phyloP scores from a whole-genome alignment of 768 basidiomycete genomes.

The Rickenella mellea region DNA sequence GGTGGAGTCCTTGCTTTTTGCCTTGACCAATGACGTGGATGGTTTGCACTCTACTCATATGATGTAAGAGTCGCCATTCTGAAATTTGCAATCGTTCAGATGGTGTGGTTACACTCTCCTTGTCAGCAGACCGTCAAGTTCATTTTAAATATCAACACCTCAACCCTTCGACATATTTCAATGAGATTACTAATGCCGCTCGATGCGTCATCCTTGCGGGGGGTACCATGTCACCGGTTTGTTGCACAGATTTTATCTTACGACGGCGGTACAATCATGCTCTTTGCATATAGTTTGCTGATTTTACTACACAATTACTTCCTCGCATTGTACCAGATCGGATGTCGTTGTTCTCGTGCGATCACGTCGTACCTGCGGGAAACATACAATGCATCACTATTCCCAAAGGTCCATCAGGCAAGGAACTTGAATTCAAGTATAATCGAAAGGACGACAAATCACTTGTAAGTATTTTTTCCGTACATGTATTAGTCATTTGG shows the following conservation, averaged over 20 bases:
- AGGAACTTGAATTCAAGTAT: conserved; percentile 73
- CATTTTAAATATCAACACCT: conserved; percentile 86
- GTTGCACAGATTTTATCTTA: conserved; percentile 9
- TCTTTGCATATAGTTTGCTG: conserved; percentile 55
- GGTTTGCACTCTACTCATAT: conserved; percentile 28
- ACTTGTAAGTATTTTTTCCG: conserved; percentile 36
- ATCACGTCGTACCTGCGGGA: conserved; percentile 78
- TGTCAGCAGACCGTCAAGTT: conserved; percentile 34
- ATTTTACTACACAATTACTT: conserved; percentile 77
- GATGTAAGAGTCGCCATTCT: not conserved
- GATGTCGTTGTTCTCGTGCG: conserved; percentile 80
- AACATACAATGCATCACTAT: conserved; percentile 74
- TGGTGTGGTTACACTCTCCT: conserved; percentile 60
- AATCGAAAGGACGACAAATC: conserved; percentile 55
- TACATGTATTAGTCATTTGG: not conserved
- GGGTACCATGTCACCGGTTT: conserved; percentile 96
- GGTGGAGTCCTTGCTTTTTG: conserved; percentile 71
- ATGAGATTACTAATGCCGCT: conserved; percentile 73
- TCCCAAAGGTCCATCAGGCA: conserved; percentile 64
- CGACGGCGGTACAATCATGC: conserved; percentile 7
- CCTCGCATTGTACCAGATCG: conserved; percentile 47
- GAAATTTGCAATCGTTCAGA: conserved; percentile 30
- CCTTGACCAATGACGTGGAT: conserved; percentile 70
- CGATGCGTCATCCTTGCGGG: conserved; percentile 87
- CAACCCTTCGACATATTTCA: conserved; percentile 83